Base-by-base conservation (phyloP, 1,284 basidiomycete genomes). In the Leucoagaricus sp. region DNA sequence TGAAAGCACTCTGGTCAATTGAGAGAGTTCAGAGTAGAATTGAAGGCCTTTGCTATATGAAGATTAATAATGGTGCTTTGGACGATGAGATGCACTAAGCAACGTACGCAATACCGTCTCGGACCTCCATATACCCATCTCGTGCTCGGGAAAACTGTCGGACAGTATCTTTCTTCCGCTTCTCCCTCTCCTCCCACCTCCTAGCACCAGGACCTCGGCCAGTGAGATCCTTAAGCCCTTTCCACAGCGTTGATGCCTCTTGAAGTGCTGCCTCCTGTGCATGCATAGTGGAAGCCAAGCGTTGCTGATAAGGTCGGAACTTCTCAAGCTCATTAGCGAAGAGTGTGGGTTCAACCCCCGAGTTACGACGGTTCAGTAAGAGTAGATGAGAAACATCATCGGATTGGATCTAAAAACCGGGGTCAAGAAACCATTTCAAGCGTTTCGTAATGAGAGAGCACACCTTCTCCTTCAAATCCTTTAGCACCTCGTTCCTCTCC, bases 311-410 rank as follows among this genome's bases (percentile, higher is more conserved):
- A 1, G 95, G 93, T 21, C 85, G 82, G 78, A 98, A 98, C 73
- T 98, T 98, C 71, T 98, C 96, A 15, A 98, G 83, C 71, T 98
- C 96, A 5, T 88, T 83, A 0, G 94, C 92, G 65, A 98, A 98
- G 15, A 98, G 79, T 1, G 92, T 83, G 0, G 91, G 88, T 64
- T 98, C 94, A 3, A 92, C 89, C 36, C 87, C 86, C 25, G 85
- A 83, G 60, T 94, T 90, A 15, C 95, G 89, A 13, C 94, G 86
- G 68, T 98, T 97, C 52, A 98, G 83, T 1, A 99, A 84, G 0
- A 99, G 83, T 0, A 98, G 79, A 68, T 97, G 94, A 0, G 96
- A 98, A 8, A 99, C 96, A 65, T 99, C 97, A 72, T 99, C 97
- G 28, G 82, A 81, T 83, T 98, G 97, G 46, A 98, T 85, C 93